Percentiles rank a stretch among this genome's conserved stretches.
These are phyloP conservation scores for Lasiodiplodia sp. DNA, from an alignment of 2,329 filamentous ascomycete species.

Conservation along the genomic window DNA sequence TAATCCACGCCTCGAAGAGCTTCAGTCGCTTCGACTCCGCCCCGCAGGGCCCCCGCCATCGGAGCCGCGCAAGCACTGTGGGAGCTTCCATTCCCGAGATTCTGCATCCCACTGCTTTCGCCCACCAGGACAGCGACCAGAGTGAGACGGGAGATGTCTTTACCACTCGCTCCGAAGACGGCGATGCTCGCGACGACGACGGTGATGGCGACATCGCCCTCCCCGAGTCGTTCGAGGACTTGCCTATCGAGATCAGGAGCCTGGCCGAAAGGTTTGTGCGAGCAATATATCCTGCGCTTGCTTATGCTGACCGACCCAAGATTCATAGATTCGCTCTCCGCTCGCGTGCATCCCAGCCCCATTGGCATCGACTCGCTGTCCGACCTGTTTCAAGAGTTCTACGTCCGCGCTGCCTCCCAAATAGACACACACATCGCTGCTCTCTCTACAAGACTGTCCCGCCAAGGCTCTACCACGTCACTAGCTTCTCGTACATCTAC, in stretches of 20 bases:
- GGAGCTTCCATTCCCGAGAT: conserved; percentile 51
- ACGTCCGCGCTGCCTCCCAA: conserved; percentile 78
- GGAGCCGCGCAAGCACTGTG: conserved; percentile 56
- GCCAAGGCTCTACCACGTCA: conserved; percentile 68
- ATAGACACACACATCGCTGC: conserved; percentile 87
- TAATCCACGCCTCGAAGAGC: conserved; percentile 54
- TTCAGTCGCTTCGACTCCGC: conserved; percentile 58
- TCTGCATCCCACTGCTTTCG: conserved; percentile 51
- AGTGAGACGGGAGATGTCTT: conserved; percentile 50
- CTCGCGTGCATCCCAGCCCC: conserved; percentile 84
- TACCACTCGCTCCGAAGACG: conserved; percentile 46
- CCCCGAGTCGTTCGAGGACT: conserved; percentile 79
- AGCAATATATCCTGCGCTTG: background rate
- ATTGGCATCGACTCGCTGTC: conserved; percentile 83
- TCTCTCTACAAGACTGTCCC: conserved; percentile 76
- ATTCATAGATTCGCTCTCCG: conserved; percentile 88
- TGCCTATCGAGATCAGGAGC: conserved; percentile 92
- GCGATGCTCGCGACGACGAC: conserved; percentile 36
- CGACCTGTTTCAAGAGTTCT: conserved; percentile 94
- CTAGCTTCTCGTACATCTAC: conserved; percentile 54
- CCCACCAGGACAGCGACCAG: conserved; percentile 45
- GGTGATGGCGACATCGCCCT: conserved; percentile 40
- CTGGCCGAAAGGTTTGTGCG: conserved; percentile 77
- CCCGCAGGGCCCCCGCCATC: conserved; percentile 43
- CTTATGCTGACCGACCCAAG: conserved; percentile 53